These are phyloP conservation scores for Tuber aestivum DNA, from an alignment of 495 filamentous ascomycete genomes.

Conservation along the genomic window DNA sequence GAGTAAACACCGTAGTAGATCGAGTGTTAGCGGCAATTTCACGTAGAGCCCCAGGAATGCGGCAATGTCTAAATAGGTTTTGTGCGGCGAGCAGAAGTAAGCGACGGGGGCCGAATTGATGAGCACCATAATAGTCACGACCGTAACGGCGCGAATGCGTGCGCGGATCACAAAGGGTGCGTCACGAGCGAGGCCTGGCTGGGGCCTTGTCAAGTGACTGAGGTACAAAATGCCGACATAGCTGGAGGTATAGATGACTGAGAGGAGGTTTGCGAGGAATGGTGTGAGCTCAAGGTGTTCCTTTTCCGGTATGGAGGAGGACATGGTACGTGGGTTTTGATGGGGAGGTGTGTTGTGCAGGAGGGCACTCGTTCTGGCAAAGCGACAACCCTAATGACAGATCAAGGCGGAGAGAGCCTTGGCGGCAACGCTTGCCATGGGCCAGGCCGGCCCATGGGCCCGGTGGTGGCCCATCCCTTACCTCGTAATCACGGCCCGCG, in stretches of 20 bases:
- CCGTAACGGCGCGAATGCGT: conserved; percentile 69
- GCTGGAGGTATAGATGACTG: conserved; percentile 64
- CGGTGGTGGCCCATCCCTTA: too few relatives aligned
- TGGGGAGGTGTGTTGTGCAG: not conserved
- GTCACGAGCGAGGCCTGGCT: conserved; percentile 75
- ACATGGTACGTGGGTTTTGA: too few relatives aligned
- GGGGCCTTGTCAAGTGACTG: conserved; percentile 69
- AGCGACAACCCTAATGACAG: not conserved
- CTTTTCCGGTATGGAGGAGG: conserved; percentile 7
- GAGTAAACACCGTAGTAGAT: conserved; percentile 54
- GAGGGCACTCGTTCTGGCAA: not conserved
- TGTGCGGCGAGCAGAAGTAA: conserved; percentile 33
- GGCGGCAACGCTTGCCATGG: too few relatives aligned
- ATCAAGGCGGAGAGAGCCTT: not conserved
- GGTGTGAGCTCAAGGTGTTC: conserved; percentile 18
- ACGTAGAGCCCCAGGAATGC: conserved; percentile 38
- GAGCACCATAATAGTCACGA: conserved; percentile 61
- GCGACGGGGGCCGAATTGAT: conserved; percentile 59
- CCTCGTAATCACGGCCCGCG: too few relatives aligned
- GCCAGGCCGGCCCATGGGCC: too few relatives aligned
- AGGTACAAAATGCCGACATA: conserved; percentile 93
- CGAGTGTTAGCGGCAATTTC: conserved; percentile 50
- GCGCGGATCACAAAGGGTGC: conserved; percentile 82
- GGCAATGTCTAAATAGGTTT: conserved; percentile 23
- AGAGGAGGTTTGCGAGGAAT: conserved; percentile 28